Conservation (phyloP, 179 eudicot genomes). For the Patellifolia procumbens region DNA sequence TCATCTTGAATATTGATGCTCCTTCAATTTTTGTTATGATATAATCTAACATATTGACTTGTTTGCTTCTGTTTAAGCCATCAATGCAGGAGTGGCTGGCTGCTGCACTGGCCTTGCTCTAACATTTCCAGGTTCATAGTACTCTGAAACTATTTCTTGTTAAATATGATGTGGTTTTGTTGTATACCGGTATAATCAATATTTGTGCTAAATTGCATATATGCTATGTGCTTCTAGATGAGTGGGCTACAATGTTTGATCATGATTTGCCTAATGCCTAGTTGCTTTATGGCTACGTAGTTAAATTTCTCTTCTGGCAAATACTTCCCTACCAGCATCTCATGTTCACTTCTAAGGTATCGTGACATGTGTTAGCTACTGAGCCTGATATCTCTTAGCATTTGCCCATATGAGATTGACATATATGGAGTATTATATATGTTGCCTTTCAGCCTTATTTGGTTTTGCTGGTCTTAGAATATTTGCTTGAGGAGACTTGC, state of each 20-base stretch:
- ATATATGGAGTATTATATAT: not conserved
- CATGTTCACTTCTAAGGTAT: conserved; percentile 1
- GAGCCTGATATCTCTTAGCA: not conserved
- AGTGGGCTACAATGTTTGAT: not conserved
- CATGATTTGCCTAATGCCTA: not conserved
- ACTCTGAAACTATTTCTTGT: not conserved
- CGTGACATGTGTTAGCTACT: not conserved
- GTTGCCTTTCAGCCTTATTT: not conserved
- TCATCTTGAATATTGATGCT: conserved; percentile 4
- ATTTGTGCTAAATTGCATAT: not conserved
- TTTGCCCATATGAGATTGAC: not conserved
- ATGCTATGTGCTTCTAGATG: not conserved
- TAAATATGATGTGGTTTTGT: not conserved
- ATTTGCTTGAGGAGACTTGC: not conserved
- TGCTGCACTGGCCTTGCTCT: conserved; percentile 97
- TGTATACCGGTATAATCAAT: not conserved
- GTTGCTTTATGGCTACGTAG: not conserved
- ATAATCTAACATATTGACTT: conserved; percentile 12
- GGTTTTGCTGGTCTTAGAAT: not conserved
- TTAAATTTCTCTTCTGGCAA: not conserved
- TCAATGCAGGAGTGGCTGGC: conserved; percentile 95
- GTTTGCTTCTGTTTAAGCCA: conserved; percentile 41
- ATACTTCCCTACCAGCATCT: not conserved
- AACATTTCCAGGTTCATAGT: conserved; percentile 75
- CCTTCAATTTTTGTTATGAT: not conserved